These are phyloP conservation scores for Cenococcum geophilum DNA, from an alignment of 495 filamentous ascomycete genomes.

Conservation along the genomic window DNA sequence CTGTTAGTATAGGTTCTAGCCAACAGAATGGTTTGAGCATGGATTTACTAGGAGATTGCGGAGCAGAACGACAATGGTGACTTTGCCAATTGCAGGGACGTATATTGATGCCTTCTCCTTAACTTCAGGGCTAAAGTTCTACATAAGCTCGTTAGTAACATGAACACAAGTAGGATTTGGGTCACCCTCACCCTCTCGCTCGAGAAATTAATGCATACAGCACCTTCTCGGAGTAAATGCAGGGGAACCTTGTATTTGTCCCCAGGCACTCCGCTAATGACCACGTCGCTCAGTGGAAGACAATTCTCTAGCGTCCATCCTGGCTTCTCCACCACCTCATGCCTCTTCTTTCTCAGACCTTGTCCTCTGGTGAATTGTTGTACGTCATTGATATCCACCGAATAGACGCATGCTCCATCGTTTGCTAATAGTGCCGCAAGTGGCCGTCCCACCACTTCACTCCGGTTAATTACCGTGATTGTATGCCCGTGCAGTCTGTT, in stretches of 20 bases:
- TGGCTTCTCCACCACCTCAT: conserved; percentile 75
- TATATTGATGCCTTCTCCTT: conserved; percentile 96
- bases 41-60: conserved; percentile 75
- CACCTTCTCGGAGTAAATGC: conserved; percentile 73
- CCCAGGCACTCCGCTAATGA: conserved; percentile 87
- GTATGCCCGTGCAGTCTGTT: conserved; percentile 87
- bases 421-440: conserved; percentile 93
- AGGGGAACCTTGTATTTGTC: conserved; percentile 83
- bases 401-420: conserved; percentile 91
- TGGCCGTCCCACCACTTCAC: conserved; percentile 89
- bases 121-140: conserved; percentile 82
- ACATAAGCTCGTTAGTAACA: conserved; percentile 3
- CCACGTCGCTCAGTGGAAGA: conserved; percentile 80
- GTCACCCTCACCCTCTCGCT: conserved; percentile 62
- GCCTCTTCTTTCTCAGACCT: conserved; percentile 71
- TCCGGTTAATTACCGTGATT: conserved; percentile 90
- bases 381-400: conserved; percentile 85
- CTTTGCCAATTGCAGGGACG: conserved; percentile 93
- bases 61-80: conserved; percentile 87
- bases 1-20: conserved; percentile 10
- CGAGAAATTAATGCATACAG: conserved; percentile 95
- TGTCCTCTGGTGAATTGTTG: conserved; percentile 84
- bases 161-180: conserved; percentile 2
- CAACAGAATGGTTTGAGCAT: neutral
- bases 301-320: conserved; percentile 72